Evolutionary conservation across 257 asterid genomes (phyloP).

Genomic region (Capsicum baccatum): DNA sequence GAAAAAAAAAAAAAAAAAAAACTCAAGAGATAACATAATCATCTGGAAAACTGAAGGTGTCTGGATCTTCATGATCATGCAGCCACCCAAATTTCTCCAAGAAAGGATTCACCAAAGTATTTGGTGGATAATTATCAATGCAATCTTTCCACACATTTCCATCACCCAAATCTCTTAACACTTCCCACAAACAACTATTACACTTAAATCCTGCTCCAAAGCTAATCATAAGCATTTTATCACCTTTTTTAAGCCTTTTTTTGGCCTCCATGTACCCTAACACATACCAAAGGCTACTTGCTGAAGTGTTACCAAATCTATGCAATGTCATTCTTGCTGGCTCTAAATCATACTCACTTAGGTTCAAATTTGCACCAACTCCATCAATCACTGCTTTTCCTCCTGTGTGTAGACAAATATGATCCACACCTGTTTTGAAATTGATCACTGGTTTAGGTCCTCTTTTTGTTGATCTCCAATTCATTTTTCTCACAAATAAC

Average conservation of each 20-base stretch:
- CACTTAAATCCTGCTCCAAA: constrained; percentile 98
- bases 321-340: constrained; percentile 97
- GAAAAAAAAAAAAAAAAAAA: not conserved
- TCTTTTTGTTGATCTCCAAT: constrained; percentile 35
- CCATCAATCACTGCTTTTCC: constrained; percentile 94
- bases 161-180: constrained; percentile 66
- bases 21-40: constrained; percentile 64
- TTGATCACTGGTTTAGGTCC: constrained; percentile 52
- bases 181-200: constrained; percentile 90
- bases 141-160: constrained; percentile 66
- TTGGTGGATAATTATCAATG: constrained; percentile 60
- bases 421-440: constrained; percentile 76
- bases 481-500: constrained; percentile 34
- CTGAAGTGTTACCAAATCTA: constrained; percentile 91
- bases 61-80: constrained; percentile 58
- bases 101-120: constrained; percentile 66
- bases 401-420: constrained; percentile 87
- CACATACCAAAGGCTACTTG: constrained; percentile 89
- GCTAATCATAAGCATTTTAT: constrained; percentile 73
- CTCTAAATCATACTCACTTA: constrained; percentile 73
- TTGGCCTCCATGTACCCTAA: constrained; percentile 89
- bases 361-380: constrained; percentile 50
- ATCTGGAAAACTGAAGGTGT: constrained; percentile 56
- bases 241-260: constrained; percentile 73
- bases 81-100: constrained; percentile 83